Evolutionary conservation across 768 basidiomycete species (phyloP), one percentile per base, ranked within the genome.

Genomic region (Lanmaoa pseudosensibilis): DNA sequence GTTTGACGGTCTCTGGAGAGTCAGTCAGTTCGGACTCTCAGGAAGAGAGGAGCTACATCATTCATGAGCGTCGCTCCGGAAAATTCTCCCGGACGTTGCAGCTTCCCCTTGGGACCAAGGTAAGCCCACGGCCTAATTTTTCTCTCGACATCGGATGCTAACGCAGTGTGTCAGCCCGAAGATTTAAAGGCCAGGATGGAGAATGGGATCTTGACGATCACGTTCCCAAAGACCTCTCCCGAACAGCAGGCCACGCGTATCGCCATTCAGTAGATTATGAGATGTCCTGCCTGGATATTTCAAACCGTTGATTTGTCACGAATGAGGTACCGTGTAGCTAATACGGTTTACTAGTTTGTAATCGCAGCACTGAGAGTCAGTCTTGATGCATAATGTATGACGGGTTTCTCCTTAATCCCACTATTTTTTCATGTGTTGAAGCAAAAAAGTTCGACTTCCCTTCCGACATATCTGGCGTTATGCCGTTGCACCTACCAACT

Each of bases 101-200:
- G 36, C 69, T 83, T 36, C 81, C 83, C 11, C 54, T 69, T 37
- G 80, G 80, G n/a, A 68, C 77, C 37, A 77, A 81, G 75, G 80
- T 79, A 57, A 19, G 68, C 30, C 10, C 43, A 30, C 1, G 3
- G 2, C 45, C 16, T 40, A 6, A 2, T 5, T 34, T 30, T 23
- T 7, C 10, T 13, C 10, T 23, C 3, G 0, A 27, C 3, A 1
- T 15, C 2, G 50, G 18, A n/a, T 48, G 6, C 36, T 51, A 9
- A 61, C 23, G 2, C 7, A 2, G 16, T 5, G 0, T 27, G 49
- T 48, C 47, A 82, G 79, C 65, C 70, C n/a, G 73, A 78, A 25
- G 73, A 79, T 33, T 75, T 83, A 52, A 78, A 74, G 51, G 81
- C 82, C 1, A 67, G 65, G 36, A 77, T 83, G 75, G 76, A 77